Base-by-base conservation (phyloP, 192 early-diverging fungal genomes). In the Thoreauomyces humboldtii region DNA sequence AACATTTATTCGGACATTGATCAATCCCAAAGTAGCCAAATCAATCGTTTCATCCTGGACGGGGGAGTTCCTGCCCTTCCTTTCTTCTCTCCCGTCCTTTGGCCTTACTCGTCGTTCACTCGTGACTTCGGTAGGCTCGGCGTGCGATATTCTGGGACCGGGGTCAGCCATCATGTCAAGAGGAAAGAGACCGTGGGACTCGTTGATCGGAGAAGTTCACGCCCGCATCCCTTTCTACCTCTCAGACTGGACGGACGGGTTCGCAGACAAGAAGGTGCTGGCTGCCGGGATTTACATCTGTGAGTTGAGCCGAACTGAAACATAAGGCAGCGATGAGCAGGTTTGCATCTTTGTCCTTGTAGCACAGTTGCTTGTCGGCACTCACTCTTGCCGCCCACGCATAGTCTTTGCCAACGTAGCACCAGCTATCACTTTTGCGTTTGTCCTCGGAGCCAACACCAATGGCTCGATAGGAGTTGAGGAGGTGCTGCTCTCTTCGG, bases 161-260 rank as follows among this genome's bases (percentile, higher is more conserved):
- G n/a, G n/a, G n/a, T n/a, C n/a, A n/a, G n/a, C n/a, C n/a, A n/a
- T n/a, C n/a, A n/a, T n/a, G n/a, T n/a, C n/a, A n/a, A n/a, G n/a
- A n/a, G n/a, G n/a, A n/a, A n/a, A n/a, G n/a, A 24, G 50, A 31
- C 50, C 50, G 19, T 52, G 50, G 50, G 6, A 52, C 32, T 22
- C 25, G 44, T 51, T 70, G 21, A 52, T 32, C 14, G 24, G 14
- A 15, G 67, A 70, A 43, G 34, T 70, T 27, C 44, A 28, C 14
- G 47, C 41, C 1, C 58, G 67, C 4, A 6, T 53, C 19, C 59
- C 67, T 7, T 54, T 62, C 37, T 70, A 70, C 38, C 11, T 11
- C 2, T 52, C 48, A 0, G 67, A 70, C 53, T 70, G 67, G 67
- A 44, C 28, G 12, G 60, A 61, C 59, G 67, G 59, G 19, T 68